Evolutionary conservation across 2,329 filamentous ascomycete species (phyloP), one percentile per base, ranked within the genome.

Genomic region (Beauveria australis): DNA sequence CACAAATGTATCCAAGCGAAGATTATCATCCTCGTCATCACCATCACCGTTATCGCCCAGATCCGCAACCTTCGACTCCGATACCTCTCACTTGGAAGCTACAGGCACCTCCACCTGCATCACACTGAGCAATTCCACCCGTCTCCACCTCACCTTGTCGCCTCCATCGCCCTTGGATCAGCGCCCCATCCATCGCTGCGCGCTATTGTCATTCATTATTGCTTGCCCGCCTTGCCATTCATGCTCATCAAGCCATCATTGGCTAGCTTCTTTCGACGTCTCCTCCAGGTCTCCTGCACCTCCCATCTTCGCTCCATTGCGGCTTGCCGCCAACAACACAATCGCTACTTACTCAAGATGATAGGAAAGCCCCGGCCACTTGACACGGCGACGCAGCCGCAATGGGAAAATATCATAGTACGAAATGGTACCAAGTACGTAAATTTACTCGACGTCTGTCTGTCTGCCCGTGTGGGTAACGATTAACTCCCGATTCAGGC

Each of bases 171-270:
- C 30, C 53, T 33, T 48, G 44, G 40, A 56, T 56, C 53, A 56
- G 40, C 53, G 43, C 53, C 53, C 53, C 53, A 56, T 56, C 53
- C 43, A 56, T 56, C 43, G 24, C 43, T 24, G 22, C 41, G 19
- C 41, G 53, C 53, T 48, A 56, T 56, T 33, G 30, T 33, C 30
- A 33, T 14, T 33, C 30, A 33, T 33, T 33, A 33, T 33, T 47
- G 40, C 37, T 44, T 41, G 40, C 22, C 24, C 24, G 16, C 19
- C 24, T n/a, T 19, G 30, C 26, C 19, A 18, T 14, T 33, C 12
- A 14, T 33, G 10, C 30, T 33, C 30, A 33, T 10, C 37, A 5
- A 18, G 7, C 37, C 22, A 12, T 48, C 26, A 56, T 56, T 48
- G 53, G 53, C 30, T 19, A 26, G n/a, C n/a, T 18, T 26, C 19